Percentiles rank a stretch among this genome's conserved stretches.
These are phyloP conservation scores for Coniophora puteana DNA, from an alignment of 1,284 basidiomycete species.

Conservation along the genomic window DNA sequence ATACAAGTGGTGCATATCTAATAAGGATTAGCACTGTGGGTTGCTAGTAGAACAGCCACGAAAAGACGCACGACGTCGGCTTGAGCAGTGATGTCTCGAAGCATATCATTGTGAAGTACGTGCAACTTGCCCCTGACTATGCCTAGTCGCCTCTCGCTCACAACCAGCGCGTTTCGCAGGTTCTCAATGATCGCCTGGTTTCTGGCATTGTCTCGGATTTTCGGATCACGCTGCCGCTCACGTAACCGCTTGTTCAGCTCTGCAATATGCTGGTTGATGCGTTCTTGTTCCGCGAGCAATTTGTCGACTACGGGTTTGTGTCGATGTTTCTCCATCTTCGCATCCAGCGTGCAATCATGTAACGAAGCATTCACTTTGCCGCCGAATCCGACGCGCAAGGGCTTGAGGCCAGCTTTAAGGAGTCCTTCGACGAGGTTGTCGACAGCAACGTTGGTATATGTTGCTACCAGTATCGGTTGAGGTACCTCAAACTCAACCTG, in stretches of 20 bases:
- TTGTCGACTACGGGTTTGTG: constrained; percentile 42
- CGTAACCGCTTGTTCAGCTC: constrained; percentile 25
- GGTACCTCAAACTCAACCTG: constrained; percentile 78
- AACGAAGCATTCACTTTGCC: constrained; percentile 62
- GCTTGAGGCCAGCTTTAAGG: constrained; percentile 58
- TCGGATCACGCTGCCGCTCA: constrained; percentile 16
- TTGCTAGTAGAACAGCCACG: background rate
- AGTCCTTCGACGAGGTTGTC: constrained; percentile 87
- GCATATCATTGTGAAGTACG: constrained; percentile 49
- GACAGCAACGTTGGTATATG: constrained; percentile 94
- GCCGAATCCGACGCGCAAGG: constrained; percentile 72
- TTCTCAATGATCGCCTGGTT: constrained; percentile 28
- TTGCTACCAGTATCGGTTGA: constrained; percentile 83
- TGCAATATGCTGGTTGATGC: constrained; percentile 24
- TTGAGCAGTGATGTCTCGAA: constrained; percentile 54
- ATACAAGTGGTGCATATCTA: constrained; percentile 86
- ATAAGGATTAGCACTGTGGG: constrained; percentile 9
- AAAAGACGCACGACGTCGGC: constrained; percentile 69
- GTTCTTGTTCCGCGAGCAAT: constrained; percentile 30
- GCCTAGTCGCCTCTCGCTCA: constrained; percentile 31
- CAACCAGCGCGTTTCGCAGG: constrained; percentile 37
- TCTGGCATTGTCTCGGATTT: constrained; percentile 13
- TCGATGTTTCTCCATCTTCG: constrained; percentile 62
- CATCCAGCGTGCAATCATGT: constrained; percentile 60
- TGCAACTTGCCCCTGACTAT: constrained; percentile 40